Conservation (phyloP, 768 basidiomycete genomes). For the Cystobasidium ongulense region DNA sequence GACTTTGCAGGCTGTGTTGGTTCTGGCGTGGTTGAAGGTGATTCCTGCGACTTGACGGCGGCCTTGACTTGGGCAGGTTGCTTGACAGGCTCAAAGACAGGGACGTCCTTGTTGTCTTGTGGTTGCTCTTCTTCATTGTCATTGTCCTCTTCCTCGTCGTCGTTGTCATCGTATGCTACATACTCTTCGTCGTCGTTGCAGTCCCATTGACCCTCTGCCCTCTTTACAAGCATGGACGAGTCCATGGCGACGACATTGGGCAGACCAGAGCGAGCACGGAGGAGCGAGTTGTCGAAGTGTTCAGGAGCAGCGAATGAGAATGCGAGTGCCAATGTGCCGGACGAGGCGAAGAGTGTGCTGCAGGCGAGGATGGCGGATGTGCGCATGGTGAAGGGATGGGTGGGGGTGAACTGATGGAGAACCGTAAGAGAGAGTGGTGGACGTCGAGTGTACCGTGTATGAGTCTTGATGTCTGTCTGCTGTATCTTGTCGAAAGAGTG, state of each 20-base stretch:
- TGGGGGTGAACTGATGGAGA: no score
- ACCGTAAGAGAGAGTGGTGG: no score
- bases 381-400: slow-evolving; percentile 1
- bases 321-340: not conserved
- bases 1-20: no score
- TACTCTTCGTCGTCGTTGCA: slow-evolving; percentile 21
- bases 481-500: no score
- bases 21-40: not conserved
- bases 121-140: not conserved
- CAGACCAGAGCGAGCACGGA: slow-evolving; percentile 10
- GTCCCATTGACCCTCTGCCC: slow-evolving; percentile 1
- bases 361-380: not conserved
- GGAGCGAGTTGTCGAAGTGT: slow-evolving; percentile 8
- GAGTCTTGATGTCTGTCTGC: no score
- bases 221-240: not conserved
- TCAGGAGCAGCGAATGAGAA: not conserved
- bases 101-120: not conserved
- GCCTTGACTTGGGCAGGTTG: not conserved
- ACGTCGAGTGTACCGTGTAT: no score
- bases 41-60: not conserved
- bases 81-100: not conserved
- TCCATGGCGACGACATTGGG: slow-evolving; percentile 10
- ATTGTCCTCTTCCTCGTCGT: not conserved
- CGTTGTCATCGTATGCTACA: not conserved
- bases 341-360: not conserved